Conservation (phyloP, 441 rosid species). For the Macaranga tanarius region DNA sequence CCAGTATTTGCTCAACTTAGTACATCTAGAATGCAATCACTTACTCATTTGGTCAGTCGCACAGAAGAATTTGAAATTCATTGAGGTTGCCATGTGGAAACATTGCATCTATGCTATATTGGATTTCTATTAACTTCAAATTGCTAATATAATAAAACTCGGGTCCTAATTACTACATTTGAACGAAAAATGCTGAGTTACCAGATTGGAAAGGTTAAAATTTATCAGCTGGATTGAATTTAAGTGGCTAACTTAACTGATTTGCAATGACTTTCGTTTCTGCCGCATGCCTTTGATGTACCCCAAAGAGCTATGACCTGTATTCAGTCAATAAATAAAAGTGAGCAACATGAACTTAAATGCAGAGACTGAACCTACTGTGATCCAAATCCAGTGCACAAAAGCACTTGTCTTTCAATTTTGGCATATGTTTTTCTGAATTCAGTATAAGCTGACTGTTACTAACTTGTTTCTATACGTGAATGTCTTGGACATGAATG, state of each 20-base stretch:
- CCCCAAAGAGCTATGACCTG: neutral
- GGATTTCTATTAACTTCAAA: neutral
- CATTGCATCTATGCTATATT: neutral
- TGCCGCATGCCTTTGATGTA: neutral
- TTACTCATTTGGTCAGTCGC: neutral
- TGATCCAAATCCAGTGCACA: neutral
- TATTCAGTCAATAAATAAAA: neutral
- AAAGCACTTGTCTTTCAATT: neutral
- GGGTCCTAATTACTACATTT: neutral
- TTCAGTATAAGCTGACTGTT: neutral
- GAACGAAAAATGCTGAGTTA: neutral
- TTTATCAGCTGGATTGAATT: neutral
- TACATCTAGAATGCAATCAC: neutral
- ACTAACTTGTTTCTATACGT: neutral
- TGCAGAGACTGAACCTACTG: neutral
- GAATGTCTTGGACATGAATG: neutral
- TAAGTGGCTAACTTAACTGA: neutral
- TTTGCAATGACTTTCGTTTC: neutral
- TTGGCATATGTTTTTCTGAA: neutral
- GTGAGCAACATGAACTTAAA: neutral
- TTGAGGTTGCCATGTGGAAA: neutral
- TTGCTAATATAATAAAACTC: neutral
- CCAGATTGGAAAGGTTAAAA: neutral
- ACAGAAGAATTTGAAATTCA: neutral
- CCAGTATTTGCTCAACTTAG: neutral